Percentiles rank a stretch among this genome's conserved stretches.
phyloP scores from a whole-genome alignment of 2,329 filamentous ascomycete species.

The Bipolaris sorokiniana region DNA sequence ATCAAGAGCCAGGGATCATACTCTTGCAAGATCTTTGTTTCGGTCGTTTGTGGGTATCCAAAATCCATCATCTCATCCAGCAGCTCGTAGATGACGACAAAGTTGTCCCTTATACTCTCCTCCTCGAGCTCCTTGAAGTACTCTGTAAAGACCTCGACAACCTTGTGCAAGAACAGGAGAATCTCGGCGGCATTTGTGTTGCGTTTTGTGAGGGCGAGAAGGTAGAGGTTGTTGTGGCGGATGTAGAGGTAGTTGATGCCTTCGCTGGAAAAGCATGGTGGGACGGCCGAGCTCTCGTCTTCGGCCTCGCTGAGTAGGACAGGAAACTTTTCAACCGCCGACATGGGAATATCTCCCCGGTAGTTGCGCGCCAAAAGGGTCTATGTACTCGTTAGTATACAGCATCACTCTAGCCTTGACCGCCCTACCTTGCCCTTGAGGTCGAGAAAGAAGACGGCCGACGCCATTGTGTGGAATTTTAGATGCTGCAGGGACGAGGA shows the following conservation, averaged over 20 bases:
- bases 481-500: background rate
- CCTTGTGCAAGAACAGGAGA: conserved; percentile 94
- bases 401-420: conserved; percentile 33
- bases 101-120: conserved; percentile 98
- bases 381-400: conserved; percentile 57
- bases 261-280: conserved; percentile 97
- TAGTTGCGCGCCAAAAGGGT: conserved; percentile 99
- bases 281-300: conserved; percentile 97
- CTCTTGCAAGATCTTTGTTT: conserved; percentile 97
- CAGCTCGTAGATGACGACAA: conserved; percentile 98
- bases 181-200: conserved; percentile 99
- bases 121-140: conserved; percentile 99
- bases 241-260: conserved; percentile 99
- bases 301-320: conserved; percentile 95
- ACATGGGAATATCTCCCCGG: conserved; percentile 98
- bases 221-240: conserved; percentile 97
- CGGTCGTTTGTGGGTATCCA: conserved; percentile 97
- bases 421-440: conserved; percentile 93
- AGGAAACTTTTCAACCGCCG: conserved; percentile 96
- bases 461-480: conserved; percentile 73
- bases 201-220: conserved; percentile 95
- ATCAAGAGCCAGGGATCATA: conserved; percentile 41
- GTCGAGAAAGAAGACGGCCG: conserved; percentile 97
- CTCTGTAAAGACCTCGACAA: conserved; percentile 98
- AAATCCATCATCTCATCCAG: conserved; percentile 99